These are phyloP conservation scores for Caloboletus firmus DNA, from an alignment of 1,284 basidiomycete genomes.

Conservation along the genomic window DNA sequence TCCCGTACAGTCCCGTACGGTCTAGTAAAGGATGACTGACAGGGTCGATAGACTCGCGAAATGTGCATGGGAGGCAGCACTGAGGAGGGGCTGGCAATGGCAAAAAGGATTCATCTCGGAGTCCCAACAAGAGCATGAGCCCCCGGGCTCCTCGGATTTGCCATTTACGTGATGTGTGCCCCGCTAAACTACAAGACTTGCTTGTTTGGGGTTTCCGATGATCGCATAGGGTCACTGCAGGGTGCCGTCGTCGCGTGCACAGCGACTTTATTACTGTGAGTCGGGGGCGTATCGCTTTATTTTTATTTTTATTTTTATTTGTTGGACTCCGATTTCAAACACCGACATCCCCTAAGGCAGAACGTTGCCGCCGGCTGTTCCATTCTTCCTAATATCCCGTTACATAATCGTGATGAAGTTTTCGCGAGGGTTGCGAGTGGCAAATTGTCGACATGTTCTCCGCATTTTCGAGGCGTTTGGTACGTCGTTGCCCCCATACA, in stretches of 20 bases:
- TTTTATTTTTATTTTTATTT: too few species aligned
- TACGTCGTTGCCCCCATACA: constrained; percentile 14
- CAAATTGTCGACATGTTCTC: constrained; percentile 26
- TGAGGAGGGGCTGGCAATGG: too few species aligned
- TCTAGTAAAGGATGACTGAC: background rate
- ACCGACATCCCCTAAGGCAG: too few species aligned
- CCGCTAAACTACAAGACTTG: constrained; percentile 9
- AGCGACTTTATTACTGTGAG: too few species aligned
- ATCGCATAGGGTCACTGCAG: constrained; percentile 1
- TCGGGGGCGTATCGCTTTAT: too few species aligned
- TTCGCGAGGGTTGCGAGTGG: background rate
- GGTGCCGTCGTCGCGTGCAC: background rate
- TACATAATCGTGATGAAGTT: constrained; percentile 7
- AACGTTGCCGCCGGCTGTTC: background rate
- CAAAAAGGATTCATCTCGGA: background rate
- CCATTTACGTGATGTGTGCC: background rate
- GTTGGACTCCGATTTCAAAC: too few species aligned
- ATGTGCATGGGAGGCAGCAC: background rate
- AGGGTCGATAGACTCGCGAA: constrained; percentile 13
- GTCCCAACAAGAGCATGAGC: too few species aligned
- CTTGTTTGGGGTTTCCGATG: constrained; percentile 13
- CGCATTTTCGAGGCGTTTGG: constrained; percentile 35
- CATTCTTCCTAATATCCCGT: background rate
- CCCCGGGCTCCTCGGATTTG: background rate
- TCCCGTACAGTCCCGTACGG: constrained; percentile 4